Evolutionary conservation across 2,329 filamentous ascomycete species (phyloP).

Genomic region (Xylariaceae sp.): DNA sequence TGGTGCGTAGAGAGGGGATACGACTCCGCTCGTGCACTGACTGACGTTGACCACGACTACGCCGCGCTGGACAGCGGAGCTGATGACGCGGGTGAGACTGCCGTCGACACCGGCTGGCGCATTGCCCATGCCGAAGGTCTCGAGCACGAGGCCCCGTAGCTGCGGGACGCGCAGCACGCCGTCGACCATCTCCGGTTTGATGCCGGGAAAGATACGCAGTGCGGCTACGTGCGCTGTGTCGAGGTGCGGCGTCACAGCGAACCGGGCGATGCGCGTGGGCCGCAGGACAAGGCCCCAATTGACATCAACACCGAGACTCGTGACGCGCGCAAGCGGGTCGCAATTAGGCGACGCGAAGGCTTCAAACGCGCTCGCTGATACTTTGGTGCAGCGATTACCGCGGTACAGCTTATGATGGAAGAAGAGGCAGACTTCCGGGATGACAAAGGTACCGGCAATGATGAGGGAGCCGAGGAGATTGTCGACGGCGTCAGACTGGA

Average conservation of each 20-base stretch:
- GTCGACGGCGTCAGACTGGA: conserved; percentile 87
- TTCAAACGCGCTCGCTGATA: conserved; percentile 78
- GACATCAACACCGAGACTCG: conserved; percentile 73
- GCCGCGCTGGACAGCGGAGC: conserved; percentile 69
- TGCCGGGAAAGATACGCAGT: conserved; percentile 84
- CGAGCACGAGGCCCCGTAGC: conserved; percentile 74
- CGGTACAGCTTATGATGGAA: conserved; percentile 89
- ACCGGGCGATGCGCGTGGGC: conserved; percentile 67
- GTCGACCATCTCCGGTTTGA: conserved; percentile 89
- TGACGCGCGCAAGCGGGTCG: conserved; percentile 73
- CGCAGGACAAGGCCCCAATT: conserved; percentile 73
- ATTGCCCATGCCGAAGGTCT: conserved; percentile 92
- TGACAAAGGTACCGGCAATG: conserved; percentile 85
- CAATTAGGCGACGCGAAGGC: conserved; percentile 88
- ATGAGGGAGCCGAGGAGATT: conserved; percentile 85
- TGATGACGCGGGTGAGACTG: conserved; percentile 70
- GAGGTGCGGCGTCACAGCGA: conserved; percentile 66
- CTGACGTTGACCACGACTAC: conserved; percentile 87
- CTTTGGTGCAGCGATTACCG: conserved; percentile 82
- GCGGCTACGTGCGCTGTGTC: conserved; percentile 88
- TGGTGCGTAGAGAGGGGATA: conserved; percentile 71
- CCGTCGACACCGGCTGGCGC: conserved; percentile 77
- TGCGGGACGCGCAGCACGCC: conserved; percentile 72
- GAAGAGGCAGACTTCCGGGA: conserved; percentile 89
- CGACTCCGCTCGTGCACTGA: conserved; percentile 75